phyloP scores from a whole-genome alignment of 2,329 filamentous ascomycete genomes.

The Curvularia verruculosa region DNA sequence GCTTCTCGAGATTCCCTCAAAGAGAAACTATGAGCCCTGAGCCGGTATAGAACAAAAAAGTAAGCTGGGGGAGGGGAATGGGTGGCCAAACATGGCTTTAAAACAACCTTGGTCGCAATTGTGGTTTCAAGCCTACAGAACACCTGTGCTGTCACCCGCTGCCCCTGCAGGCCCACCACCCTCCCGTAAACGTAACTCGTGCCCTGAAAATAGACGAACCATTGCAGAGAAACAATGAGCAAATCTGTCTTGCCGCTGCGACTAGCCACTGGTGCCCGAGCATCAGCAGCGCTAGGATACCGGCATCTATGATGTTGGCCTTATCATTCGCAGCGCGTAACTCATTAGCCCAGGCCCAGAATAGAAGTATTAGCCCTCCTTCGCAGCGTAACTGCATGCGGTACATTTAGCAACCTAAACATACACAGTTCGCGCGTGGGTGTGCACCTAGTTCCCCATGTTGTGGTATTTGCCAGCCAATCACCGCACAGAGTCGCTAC shows the following conservation, averaged over 20 bases:
- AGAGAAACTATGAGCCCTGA: constrained; percentile 20
- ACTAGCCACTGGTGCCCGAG: constrained; percentile 8
- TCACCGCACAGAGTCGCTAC: constrained; percentile 10
- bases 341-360: constrained; percentile 19
- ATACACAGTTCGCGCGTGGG: constrained; percentile 8
- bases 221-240: constrained; percentile 16
- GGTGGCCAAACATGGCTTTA: constrained; percentile 39
- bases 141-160: constrained; percentile 15
- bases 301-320: constrained; percentile 13
- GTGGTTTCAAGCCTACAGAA: constrained; percentile 36
- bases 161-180: constrained; percentile 3
- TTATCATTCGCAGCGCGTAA: constrained; percentile 39
- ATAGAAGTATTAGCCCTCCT: constrained; percentile 25
- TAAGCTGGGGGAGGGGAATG: constrained; percentile 17
- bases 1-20: constrained; percentile 13
- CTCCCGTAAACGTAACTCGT: not conserved
- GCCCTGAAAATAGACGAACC: constrained; percentile 15
- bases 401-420: constrained; percentile 18
- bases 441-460: not conserved
- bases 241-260: constrained; percentile 33
- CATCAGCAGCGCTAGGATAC: constrained; percentile 8
- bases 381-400: constrained; percentile 17
- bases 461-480: constrained; percentile 16
- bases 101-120: constrained; percentile 40
- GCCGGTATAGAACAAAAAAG: constrained; percentile 20